Base-by-base conservation (phyloP, 2,329 filamentous ascomycete genomes). In the Fusarium multiceps region DNA sequence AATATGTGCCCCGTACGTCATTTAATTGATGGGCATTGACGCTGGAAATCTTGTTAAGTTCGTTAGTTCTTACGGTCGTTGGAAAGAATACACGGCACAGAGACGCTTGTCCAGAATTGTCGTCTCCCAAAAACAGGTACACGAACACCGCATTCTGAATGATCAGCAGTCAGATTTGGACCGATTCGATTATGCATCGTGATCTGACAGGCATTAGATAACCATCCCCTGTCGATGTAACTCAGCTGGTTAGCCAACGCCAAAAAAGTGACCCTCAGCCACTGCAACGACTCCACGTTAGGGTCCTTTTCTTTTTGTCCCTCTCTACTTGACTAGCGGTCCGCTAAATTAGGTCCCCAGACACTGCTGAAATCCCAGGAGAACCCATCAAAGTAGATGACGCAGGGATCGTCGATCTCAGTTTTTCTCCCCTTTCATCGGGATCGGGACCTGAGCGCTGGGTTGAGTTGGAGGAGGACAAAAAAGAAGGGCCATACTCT, bases 361-460 rank as follows among this genome's bases (percentile, higher is more conserved):
- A 51, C 18, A 27, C 18, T 37, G 18, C 16, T 30, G 28, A 30
- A 30, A 30, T 30, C 28, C 28, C 7, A 30, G 28, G 6, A 9
- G 23, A 40, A 20, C 11, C 10, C 3, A 11, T 27, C 21, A 27
- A 51, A 53, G n/a, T 2, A 16, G 42, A 57, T 60, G 57, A 60
- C 57, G 57, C 42, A 47, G 18, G 30, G 42, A 60, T 57, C 51
- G 43, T 53, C 57, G 57, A 60, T 60, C 32, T 18, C 18, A 20
- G 34, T 27, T 1, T 12, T 18, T 48, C 11, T 42, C 57, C 34
- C 51, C 57, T 57, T 45, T 47, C 32, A 27, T 56, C 25, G 50
- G 42, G 51, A 60, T 60, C 57, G 57, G 49, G 57, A 37, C 57
- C 51, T 60, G 57, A 60, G 50, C 51, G 51, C 25, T 56, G 50